Evolutionary conservation across 2,329 filamentous ascomycete genomes (phyloP).

Genomic region (Calonectria leucothoes): DNA sequence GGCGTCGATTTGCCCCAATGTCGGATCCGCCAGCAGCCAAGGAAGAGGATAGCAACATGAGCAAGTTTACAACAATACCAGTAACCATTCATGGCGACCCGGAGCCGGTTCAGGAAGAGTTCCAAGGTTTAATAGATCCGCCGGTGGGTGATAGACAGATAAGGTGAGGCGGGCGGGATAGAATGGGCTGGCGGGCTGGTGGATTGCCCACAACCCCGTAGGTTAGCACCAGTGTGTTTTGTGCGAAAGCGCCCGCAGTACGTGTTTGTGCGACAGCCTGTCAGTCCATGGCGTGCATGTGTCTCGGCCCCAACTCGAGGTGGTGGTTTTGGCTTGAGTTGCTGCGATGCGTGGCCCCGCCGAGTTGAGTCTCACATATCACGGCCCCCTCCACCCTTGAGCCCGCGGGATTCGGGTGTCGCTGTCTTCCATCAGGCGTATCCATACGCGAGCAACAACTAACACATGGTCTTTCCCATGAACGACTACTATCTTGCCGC

Average conservation of each 20-base stretch:
- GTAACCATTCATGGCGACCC: neutral
- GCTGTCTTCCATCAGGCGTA: neutral
- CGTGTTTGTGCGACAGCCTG: slow-evolving; percentile 2
- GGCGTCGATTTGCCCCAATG: neutral
- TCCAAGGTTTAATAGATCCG: neutral
- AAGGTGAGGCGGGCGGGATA: slow-evolving; percentile 22
- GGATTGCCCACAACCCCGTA: neutral
- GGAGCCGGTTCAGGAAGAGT: neutral
- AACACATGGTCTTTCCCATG: neutral
- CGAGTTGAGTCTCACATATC: neutral
- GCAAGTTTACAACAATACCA: neutral
- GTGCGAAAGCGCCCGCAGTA: neutral
- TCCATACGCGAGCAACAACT: neutral
- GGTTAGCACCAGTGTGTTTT: neutral
- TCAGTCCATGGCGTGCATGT: neutral
- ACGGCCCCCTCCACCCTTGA: neutral
- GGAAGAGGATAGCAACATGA: neutral
- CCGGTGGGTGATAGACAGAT: slow-evolving; percentile 19
- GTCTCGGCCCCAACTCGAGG: slow-evolving; percentile 8
- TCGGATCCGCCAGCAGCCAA: neutral
- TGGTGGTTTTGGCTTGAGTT: slow-evolving; percentile 9
- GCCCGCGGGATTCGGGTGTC: neutral
- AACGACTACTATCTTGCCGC: neutral
- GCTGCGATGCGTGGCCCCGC: neutral
- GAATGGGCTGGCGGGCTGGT: neutral